Conservation (phyloP, 2,329 filamentous ascomycete species). For the Penicillium decumbens region DNA sequence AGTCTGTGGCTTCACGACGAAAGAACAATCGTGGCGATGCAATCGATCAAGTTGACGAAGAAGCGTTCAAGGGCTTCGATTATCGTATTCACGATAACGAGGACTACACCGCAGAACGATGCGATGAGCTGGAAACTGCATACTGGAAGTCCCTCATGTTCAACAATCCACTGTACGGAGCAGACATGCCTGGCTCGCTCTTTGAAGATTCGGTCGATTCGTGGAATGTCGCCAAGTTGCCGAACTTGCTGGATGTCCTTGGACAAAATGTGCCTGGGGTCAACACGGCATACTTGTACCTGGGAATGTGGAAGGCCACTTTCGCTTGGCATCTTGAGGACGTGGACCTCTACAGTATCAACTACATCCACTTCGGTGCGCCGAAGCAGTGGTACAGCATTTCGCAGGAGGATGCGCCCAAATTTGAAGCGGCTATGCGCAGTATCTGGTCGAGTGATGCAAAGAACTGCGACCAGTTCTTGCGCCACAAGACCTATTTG, state of each 20-base stretch:
- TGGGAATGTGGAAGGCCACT: slow-evolving; percentile 99
- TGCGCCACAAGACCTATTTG: slow-evolving; percentile 94
- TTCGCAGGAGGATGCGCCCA: slow-evolving; percentile 85
- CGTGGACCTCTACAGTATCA: slow-evolving; percentile 98
- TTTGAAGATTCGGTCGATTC: slow-evolving; percentile 78
- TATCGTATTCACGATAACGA: slow-evolving; percentile 79
- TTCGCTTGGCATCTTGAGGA: slow-evolving; percentile 99
- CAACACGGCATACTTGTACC: slow-evolving; percentile 94
- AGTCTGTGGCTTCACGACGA: slow-evolving; percentile 77
- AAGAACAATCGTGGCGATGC: slow-evolving; percentile 79
- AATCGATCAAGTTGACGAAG: slow-evolving; percentile 77
- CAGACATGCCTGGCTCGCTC: slow-evolving; percentile 90
- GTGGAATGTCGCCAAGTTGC: slow-evolving; percentile 94
- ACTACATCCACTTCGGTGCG: slow-evolving; percentile 97
- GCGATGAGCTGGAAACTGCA: slow-evolving; percentile 85
- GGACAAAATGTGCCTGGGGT: slow-evolving; percentile 95
- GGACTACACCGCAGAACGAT: slow-evolving; percentile 85
- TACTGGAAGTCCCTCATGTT: slow-evolving; percentile 99
- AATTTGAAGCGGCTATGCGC: slow-evolving; percentile 86
- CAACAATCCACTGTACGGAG: slow-evolving; percentile 89
- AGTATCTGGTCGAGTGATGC: slow-evolving; percentile 87
- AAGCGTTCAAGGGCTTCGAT: slow-evolving; percentile 83
- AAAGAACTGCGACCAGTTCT: slow-evolving; percentile 91
- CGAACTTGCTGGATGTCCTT: slow-evolving; percentile 87
- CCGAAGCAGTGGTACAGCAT: slow-evolving; percentile 99